Conservation (phyloP, 345 rosid species). For the Eucalyptus camaldulensis region DNA sequence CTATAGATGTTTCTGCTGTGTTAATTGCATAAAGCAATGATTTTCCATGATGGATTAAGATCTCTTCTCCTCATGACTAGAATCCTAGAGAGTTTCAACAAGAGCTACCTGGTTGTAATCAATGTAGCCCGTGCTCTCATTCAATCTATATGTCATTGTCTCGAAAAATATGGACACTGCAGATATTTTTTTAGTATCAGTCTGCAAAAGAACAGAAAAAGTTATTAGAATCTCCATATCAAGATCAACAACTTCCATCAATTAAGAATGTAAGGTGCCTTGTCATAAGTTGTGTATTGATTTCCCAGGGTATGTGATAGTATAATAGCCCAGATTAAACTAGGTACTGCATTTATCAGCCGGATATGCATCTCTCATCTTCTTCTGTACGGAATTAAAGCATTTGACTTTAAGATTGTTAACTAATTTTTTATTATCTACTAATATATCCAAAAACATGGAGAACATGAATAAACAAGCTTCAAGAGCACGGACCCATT, state of each 20-base stretch:
- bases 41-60: neutral
- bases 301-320: neutral
- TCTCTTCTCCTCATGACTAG: neutral
- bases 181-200: slow-evolving; percentile 96
- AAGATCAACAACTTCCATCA: neutral
- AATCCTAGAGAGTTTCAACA: neutral
- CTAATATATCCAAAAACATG: neutral
- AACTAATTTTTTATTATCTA: neutral
- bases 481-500: neutral
- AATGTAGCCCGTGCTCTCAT: slow-evolving; percentile 91
- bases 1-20: neutral
- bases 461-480: neutral
- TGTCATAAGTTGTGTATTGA: neutral
- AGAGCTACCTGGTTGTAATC: slow-evolving; percentile 84
- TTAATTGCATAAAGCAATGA: neutral
- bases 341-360: neutral
- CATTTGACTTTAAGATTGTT: neutral
- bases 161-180: slow-evolving; percentile 97
- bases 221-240: neutral
- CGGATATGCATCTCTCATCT: neutral
- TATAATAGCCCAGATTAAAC: neutral
- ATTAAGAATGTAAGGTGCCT: neutral
- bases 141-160: slow-evolving; percentile 94
- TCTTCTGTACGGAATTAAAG: neutral
- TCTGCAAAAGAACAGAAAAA: slow-evolving; percentile 38